These are phyloP conservation scores for Globisporangium paroecandrum DNA, from an alignment of 352 stramenopile genomes.

Conservation along the genomic window DNA sequence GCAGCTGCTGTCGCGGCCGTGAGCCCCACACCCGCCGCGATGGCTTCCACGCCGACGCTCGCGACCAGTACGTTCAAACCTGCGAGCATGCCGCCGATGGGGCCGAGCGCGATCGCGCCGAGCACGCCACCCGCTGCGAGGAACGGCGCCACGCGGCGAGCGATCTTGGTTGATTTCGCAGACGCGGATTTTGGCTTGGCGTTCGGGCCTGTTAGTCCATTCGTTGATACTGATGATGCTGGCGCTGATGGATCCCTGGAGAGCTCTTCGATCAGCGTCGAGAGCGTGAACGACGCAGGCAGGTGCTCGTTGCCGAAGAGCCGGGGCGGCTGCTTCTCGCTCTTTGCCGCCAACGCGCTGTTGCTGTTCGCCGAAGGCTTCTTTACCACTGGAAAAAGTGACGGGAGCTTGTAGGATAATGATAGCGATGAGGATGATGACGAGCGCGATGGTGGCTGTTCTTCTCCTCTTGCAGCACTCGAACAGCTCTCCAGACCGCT, in stretches of 20 bases:
- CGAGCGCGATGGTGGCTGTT: neutral
- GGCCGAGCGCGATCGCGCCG: slow-evolving; percentile 47
- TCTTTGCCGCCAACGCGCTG: slow-evolving; percentile 15
- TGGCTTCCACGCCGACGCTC: slow-evolving; percentile 46
- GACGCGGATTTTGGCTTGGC: slow-evolving; percentile 1
- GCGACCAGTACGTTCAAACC: slow-evolving; percentile 56
- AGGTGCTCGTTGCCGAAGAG: slow-evolving; percentile 21
- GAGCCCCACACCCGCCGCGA: slow-evolving; percentile 56
- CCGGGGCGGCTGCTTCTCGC: slow-evolving; percentile 4
- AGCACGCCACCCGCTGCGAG: slow-evolving; percentile 59
- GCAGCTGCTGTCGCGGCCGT: slow-evolving; percentile 53
- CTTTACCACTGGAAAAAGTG: slow-evolving; percentile 26
- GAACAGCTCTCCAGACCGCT: slow-evolving; percentile 4
- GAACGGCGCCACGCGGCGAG: slow-evolving; percentile 36
- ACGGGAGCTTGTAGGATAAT: slow-evolving; percentile 22
- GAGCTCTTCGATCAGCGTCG: slow-evolving; percentile 26
- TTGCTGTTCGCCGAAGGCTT: neutral
- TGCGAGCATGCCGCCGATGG: slow-evolving; percentile 46
- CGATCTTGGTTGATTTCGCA: slow-evolving; percentile 13
- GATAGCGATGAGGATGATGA: neutral
- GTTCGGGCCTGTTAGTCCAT: too few species aligned
- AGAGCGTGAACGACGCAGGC: slow-evolving; percentile 23
- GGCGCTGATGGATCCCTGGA: slow-evolving; percentile 9
- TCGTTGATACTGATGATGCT: neutral
- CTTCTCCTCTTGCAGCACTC: neutral